These are phyloP conservation scores for Zasmidium citrigriseum DNA, from an alignment of 2,329 filamentous ascomycete species.

Conservation along the genomic window DNA sequence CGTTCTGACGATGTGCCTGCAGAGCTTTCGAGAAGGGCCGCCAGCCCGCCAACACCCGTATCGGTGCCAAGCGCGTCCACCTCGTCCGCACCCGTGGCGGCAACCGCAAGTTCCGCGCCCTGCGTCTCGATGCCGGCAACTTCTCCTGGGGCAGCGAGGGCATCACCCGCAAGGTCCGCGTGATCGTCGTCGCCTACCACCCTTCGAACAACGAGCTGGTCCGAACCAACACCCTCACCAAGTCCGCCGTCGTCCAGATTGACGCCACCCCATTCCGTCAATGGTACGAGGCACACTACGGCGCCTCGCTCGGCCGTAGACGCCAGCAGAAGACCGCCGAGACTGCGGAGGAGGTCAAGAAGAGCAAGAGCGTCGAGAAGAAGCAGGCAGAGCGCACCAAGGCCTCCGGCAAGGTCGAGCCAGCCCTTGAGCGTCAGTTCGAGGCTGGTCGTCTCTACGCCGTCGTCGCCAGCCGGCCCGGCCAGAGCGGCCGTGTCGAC, in stretches of 20 bases:
- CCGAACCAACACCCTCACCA: slow-evolving; percentile 99
- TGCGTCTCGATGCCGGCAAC: slow-evolving; percentile 98
- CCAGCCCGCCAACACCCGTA: slow-evolving; percentile 99
- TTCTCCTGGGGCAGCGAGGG: slow-evolving; percentile 99
- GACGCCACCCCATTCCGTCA: slow-evolving; percentile 98
- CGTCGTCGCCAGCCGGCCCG: slow-evolving; percentile 87
- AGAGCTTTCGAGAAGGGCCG: slow-evolving; percentile 99
- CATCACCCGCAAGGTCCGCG: slow-evolving; percentile 96
- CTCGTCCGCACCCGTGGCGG: slow-evolving; percentile 95
- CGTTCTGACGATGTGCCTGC: slow-evolving; percentile 59
- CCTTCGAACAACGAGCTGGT: slow-evolving; percentile 99
- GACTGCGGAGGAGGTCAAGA: slow-evolving; percentile 73
- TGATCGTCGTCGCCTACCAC: slow-evolving; percentile 98
- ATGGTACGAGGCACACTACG: slow-evolving; percentile 99
- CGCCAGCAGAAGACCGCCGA: slow-evolving; percentile 73
- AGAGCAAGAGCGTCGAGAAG: slow-evolving; percentile 92
- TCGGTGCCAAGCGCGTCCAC: slow-evolving; percentile 94
- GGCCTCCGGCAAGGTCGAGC: slow-evolving; percentile 87
- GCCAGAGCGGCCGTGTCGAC: slow-evolving; percentile 94
- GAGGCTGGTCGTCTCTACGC: slow-evolving; percentile 98
- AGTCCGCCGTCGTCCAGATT: slow-evolving; percentile 97
- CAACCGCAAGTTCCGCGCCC: slow-evolving; percentile 99
- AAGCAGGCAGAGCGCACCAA: slow-evolving; percentile 91
- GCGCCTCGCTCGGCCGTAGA: slow-evolving; percentile 85
- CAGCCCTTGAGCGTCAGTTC: slow-evolving; percentile 94